phyloP scores from a whole-genome alignment of 768 basidiomycete species.

The Suillus plorans region DNA sequence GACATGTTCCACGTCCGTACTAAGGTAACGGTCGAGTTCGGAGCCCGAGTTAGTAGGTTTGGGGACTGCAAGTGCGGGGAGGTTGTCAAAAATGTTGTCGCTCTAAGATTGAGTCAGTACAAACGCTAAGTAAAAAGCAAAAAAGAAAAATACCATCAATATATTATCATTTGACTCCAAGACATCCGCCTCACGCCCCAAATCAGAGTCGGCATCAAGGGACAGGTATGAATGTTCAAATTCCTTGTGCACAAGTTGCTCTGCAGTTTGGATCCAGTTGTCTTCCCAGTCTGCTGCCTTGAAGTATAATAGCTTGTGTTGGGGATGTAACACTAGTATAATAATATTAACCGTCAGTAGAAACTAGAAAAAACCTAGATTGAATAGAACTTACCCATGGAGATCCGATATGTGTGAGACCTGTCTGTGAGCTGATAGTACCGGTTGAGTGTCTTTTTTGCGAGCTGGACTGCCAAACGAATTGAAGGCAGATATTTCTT shows the following conservation, averaged over 20 bases:
- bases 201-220: not conserved
- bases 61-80: constrained; percentile 21
- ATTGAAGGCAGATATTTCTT: too few species aligned
- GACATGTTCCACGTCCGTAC: constrained; percentile 22
- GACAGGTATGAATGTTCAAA: constrained; percentile 10
- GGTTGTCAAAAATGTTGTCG: constrained; percentile 34
- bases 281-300: too few species aligned
- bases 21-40: constrained; percentile 32
- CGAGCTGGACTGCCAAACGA: too few species aligned
- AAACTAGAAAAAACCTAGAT: too few species aligned
- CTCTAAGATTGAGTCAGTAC: not conserved
- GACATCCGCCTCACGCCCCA: not conserved
- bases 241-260: constrained; percentile 20
- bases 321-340: too few species aligned
- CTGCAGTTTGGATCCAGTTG: constrained; percentile 27
- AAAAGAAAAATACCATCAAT: not conserved
- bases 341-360: too few species aligned
- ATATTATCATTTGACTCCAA: not conserved
- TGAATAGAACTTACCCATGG: too few species aligned
- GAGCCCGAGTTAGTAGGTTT: constrained; percentile 23
- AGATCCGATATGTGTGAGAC: too few species aligned
- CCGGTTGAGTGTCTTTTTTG: not conserved
- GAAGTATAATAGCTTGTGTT: too few species aligned
- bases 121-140: not conserved
- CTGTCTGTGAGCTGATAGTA: not conserved